These are phyloP conservation scores for Phytopythium mirpurense DNA, from an alignment of 352 stramenopile species.

Conservation along the genomic window DNA sequence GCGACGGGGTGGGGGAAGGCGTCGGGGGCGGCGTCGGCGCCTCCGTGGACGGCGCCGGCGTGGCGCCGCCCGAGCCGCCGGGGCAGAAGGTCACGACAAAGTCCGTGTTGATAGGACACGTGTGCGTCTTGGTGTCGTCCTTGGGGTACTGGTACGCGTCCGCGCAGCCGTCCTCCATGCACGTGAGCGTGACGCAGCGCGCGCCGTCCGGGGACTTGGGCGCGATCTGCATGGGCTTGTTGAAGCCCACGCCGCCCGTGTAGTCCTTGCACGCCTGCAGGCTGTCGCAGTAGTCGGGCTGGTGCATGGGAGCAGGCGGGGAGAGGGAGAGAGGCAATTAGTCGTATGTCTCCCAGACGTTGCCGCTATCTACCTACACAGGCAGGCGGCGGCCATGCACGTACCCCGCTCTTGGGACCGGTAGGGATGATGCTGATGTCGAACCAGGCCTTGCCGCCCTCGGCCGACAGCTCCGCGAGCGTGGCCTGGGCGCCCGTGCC, in stretches of 20 bases:
- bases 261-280: conserved; percentile 48
- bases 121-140: conserved; percentile 70
- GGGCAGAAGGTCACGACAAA: conserved; percentile 65
- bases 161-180: conserved; percentile 38
- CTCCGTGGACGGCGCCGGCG: conserved; percentile 12
- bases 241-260: conserved; percentile 62
- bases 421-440: conserved; percentile 81
- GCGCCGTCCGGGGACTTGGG: conserved; percentile 24
- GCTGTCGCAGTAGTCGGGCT: conserved; percentile 54
- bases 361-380: too few species aligned
- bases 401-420: conserved; percentile 48
- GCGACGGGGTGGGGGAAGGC: conserved; percentile 23
- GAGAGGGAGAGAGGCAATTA: too few species aligned
- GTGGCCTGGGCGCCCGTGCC: conserved; percentile 45
- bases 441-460: conserved; percentile 46
- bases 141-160: conserved; percentile 67
- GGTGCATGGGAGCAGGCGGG: too few species aligned
- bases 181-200: conserved; percentile 47
- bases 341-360: too few species aligned
- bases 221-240: conserved; percentile 58
- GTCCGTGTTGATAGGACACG: conserved; percentile 35
- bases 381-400: conserved; percentile 12
- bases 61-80: conserved; percentile 24
- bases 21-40: conserved; percentile 24
- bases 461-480: conserved; percentile 56